phyloP scores from a whole-genome alignment of 352 stramenopile species.

The Phytophthora pluvialis region DNA sequence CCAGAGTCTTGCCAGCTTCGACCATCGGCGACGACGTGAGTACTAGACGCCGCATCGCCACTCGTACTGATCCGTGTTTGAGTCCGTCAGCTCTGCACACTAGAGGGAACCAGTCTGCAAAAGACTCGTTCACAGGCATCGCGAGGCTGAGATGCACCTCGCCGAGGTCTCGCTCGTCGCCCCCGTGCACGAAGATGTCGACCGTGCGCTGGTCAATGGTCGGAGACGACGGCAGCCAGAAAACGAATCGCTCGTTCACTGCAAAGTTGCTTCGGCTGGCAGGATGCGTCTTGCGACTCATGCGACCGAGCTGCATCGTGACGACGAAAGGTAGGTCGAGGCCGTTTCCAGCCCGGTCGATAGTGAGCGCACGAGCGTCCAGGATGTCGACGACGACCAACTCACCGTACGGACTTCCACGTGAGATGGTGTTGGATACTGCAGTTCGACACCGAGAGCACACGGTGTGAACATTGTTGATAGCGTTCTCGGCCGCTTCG shows the following conservation, averaged over 20 bases:
- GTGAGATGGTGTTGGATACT: slow-evolving; percentile 35
- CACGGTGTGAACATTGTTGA: slow-evolving; percentile 65
- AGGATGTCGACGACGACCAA: slow-evolving; percentile 72
- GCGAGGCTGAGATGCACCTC: slow-evolving; percentile 74
- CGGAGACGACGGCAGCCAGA: slow-evolving; percentile 63
- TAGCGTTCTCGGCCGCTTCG: slow-evolving; percentile 41
- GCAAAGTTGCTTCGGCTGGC: slow-evolving; percentile 20
- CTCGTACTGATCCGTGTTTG: slow-evolving; percentile 56
- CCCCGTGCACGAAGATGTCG: slow-evolving; percentile 56
- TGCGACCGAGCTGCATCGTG: slow-evolving; percentile 42
- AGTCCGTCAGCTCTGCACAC: slow-evolving; percentile 58
- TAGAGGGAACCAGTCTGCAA: slow-evolving; percentile 75
- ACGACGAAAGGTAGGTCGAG: slow-evolving; percentile 56
- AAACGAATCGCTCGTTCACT: slow-evolving; percentile 79
- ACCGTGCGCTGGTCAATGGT: slow-evolving; percentile 51
- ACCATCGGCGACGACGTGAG: slow-evolving; percentile 62
- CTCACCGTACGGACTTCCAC: slow-evolving; percentile 66
- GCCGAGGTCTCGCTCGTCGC: slow-evolving; percentile 60
- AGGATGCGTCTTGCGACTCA: slow-evolving; percentile 46
- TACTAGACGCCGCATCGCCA: slow-evolving; percentile 62
- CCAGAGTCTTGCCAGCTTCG: slow-evolving; percentile 50
- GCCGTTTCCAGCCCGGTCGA: slow-evolving; percentile 50
- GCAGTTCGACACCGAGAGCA: slow-evolving; percentile 27
- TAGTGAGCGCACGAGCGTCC: slow-evolving; percentile 52
- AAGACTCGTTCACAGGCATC: slow-evolving; percentile 70